Conservation (phyloP, 345 rosid species). For the Bretschneidera sinensis region DNA sequence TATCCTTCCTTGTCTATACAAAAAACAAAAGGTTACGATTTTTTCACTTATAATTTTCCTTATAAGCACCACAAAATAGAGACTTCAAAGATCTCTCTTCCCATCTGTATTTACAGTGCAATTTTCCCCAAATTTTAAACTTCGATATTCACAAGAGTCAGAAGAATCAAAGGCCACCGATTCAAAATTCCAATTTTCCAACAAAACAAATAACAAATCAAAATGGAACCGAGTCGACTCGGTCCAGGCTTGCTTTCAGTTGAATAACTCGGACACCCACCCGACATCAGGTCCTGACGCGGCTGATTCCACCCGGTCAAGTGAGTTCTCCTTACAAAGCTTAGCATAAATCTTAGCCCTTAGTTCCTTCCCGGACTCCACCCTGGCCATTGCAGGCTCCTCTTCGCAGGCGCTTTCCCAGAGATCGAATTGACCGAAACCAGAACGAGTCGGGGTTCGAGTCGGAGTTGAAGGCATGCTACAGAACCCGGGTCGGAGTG, state of each 20-base stretch:
- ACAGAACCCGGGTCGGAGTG: conserved; percentile 20
- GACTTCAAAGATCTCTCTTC: conserved; percentile 18
- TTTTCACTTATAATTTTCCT: background rate
- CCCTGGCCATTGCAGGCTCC: conserved; percentile 54
- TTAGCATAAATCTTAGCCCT: conserved; percentile 48
- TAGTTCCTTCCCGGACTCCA: conserved; percentile 60
- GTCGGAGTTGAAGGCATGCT: conserved; percentile 3
- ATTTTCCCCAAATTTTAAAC: conserved; percentile 5
- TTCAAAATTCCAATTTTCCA: conserved; percentile 1
- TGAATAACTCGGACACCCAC: conserved; percentile 43
- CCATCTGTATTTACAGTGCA: conserved; percentile 27
- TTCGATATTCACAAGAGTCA: conserved; percentile 27
- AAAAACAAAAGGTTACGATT: conserved; percentile 1
- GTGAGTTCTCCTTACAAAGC: conserved; percentile 49
- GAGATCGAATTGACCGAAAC: conserved; percentile 17
- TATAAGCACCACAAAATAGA: conserved; percentile 28
- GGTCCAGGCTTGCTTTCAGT: conserved; percentile 17
- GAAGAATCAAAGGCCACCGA: conserved; percentile 24
- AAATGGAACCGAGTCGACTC: conserved; percentile 4
- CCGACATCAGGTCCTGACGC: conserved; percentile 36
- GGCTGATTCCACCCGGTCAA: conserved; percentile 22
- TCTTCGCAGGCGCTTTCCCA: conserved; percentile 41
- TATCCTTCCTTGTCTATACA: conserved; percentile 25
- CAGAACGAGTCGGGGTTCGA: conserved; percentile 16
- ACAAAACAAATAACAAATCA: conserved; percentile 3